Evolutionary conservation across 352 stramenopile genomes (phyloP), one percentile per base, ranked within the genome.

Genomic region (Phytophthora crassamura): DNA sequence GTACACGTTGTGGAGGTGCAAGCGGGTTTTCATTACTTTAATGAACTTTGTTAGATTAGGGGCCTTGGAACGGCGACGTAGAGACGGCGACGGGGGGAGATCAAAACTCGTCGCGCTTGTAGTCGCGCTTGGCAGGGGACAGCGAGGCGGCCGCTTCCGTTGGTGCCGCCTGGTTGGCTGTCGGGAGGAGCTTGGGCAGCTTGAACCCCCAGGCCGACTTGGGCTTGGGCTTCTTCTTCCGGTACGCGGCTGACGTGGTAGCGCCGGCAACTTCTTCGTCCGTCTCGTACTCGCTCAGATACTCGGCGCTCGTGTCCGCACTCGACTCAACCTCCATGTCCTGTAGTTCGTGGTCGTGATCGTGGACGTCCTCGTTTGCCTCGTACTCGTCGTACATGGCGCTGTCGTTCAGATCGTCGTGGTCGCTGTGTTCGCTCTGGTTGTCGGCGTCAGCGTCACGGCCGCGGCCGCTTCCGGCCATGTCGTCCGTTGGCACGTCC

Each of bases 61-160:
- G 42, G 22, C 53, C 51, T 61, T 67, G 48, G 35, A 60, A 56
- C 28, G 39, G 33, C 38, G 30, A 57, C 57, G 28, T 30, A 63
- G 56, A 60, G 32, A 68, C 30, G 11, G 47, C 55, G 28, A 63
- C 14, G 40, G 42, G 14, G 53, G 22, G 22, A 55, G 46, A 72
- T 70, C 36, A 90, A 53, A 90, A 90, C 62, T 90, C 82, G 56
- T 80, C 68, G 51, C 84, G 64, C 41, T 80, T 80, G 40, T 72
- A 55, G n/a, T 72, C 79, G 56, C 70, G 75, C 51, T 74, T 61
- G 48, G 84, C 78, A 12, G 74, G 74, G 62, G 74, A 78, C 42
- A 64, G 51, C 20, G 63, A 70, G 22, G 59, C 64, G n/a, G 67
- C n/a, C 5, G 15, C 55, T 69, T 78, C 69, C 42, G 54, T 43